Evolutionary conservation across 2,329 filamentous ascomycete species (phyloP), one percentile per base, ranked within the genome.

Genomic region (Trichocomaceae sp.): DNA sequence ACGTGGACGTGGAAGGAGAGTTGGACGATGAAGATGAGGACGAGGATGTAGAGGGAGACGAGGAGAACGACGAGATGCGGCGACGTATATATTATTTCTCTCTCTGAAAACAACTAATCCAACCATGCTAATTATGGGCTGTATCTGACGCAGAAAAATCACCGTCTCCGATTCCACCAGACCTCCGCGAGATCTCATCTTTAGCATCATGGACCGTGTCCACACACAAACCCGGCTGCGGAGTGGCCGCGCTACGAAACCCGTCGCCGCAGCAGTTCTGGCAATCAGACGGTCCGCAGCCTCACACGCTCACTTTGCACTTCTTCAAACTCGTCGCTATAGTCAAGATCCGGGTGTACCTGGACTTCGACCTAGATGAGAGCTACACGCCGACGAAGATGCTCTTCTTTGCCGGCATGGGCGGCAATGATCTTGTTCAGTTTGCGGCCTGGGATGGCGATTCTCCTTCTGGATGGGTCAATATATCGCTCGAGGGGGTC

Each of bases 381-480:
- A 93, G 88, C 44, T 99, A 99, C 70, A 99, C 93, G 2, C 93
- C 93, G 0, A 97, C 91, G 1, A 88, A 90, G 64, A 95, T 99
- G 64, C 77, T 87, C 47, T 90, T 97, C 67, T 83, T 87, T 37
- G 92, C 91, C 0, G 93, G 93, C 12, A 96, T 90, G 59, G 90
- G 90, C 45, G 87, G 90, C 60, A 93, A 97, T 70, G 90, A 95
- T 66, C 82, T 97, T 9, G 86, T 95, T 52, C 87, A 93, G 59
- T 97, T 96, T 69, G 85, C 85, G 1, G 84, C 84, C 22, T 86
- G 96, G 78, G 81, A 83, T 59, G 84, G 96, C 22, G 83, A 84
- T 60, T 85, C 83, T 56, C 92, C 92, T 0, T 81, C 84, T 44
- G 93, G 93, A 7, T 99, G 93, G 93, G 86, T 96, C 54, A 87